Percentiles rank a stretch among this genome's conserved stretches.
Conservation (phyloP, 148 eudicot genomes). For the Arctostaphylos glauca region DNA sequence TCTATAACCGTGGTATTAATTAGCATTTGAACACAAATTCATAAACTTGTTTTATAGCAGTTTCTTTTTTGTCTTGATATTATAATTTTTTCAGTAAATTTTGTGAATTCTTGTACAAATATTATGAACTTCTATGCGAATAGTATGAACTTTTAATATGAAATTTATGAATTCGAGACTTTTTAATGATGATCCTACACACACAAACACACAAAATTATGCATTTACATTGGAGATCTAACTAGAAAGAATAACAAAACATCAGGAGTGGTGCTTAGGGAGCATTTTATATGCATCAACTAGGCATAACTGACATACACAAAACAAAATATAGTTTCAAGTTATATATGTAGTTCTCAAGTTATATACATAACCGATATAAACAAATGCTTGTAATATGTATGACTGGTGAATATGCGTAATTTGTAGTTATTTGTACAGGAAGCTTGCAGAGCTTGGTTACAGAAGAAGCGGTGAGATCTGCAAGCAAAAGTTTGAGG, state of each 20-base stretch:
- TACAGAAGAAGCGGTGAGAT: slow-evolving; percentile 67
- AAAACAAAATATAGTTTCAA: too few species aligned
- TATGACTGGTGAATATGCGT: neutral
- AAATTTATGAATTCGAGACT: too few species aligned
- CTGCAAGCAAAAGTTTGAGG: slow-evolving; percentile 84
- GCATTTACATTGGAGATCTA: too few species aligned
- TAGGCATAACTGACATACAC: neutral
- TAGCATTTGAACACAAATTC: too few species aligned
- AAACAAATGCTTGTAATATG: neutral
- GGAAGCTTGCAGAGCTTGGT: slow-evolving; percentile 79
- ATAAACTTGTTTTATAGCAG: too few species aligned
- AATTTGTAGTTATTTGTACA: slow-evolving; percentile 17
- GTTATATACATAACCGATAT: neutral
- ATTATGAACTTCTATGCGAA: neutral
- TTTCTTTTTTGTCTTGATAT: too few species aligned
- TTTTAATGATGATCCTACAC: too few species aligned
- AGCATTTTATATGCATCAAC: neutral
- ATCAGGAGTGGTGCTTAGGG: neutral
- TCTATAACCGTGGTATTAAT: too few species aligned
- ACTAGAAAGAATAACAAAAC: too few species aligned
- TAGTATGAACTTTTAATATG: too few species aligned
- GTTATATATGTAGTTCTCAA: neutral
- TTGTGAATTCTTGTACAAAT: too few species aligned
- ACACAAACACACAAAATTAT: too few species aligned
- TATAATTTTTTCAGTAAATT: neutral